Evolutionary conservation across 2,329 filamentous ascomycete genomes (phyloP).

Genomic region (Aspergillus candidus): DNA sequence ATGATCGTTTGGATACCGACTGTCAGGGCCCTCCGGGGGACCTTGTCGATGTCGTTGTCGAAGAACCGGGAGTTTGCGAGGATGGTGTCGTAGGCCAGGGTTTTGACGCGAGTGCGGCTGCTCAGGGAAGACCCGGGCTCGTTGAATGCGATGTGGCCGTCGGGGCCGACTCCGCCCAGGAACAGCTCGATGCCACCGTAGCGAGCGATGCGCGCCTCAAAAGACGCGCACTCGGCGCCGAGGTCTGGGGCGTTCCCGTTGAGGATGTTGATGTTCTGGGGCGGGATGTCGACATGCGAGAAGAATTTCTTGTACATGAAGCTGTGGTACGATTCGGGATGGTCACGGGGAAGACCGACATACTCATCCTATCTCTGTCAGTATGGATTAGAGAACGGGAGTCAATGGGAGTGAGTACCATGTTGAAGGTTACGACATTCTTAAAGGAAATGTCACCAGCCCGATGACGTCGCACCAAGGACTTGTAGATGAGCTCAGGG

Average conservation of each 20-base stretch:
- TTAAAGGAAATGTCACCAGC: conserved; percentile 66
- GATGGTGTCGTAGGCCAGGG: conserved; percentile 79
- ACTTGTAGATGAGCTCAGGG: conserved; percentile 69
- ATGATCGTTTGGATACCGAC: conserved; percentile 80
- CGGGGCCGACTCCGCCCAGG: conserved; percentile 75
- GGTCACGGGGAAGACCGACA: conserved; percentile 73
- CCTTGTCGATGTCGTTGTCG: conserved; percentile 63
- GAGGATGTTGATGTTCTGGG: conserved; percentile 76
- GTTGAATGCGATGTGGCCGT: conserved; percentile 88
- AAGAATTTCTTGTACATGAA: conserved; percentile 96
- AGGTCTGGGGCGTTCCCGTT: conserved; percentile 73
- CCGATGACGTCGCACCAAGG: conserved; percentile 54
- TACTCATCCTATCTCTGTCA: conserved; percentile 64
- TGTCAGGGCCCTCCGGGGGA: conserved; percentile 76
- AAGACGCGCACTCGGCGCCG: conserved; percentile 68
- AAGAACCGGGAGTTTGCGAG: conserved; percentile 83
- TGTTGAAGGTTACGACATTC: conserved; percentile 88
- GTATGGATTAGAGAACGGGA: not conserved
- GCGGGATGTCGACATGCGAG: conserved; percentile 74
- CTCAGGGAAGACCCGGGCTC: conserved; percentile 75
- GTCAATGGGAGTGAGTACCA: conserved; percentile 50
- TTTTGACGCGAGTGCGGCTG: conserved; percentile 78
- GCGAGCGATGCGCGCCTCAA: conserved; percentile 69
- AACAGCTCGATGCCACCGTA: conserved; percentile 79
- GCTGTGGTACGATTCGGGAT: conserved; percentile 80